These are phyloP conservation scores for Penicillium italicum DNA, from an alignment of 2,329 filamentous ascomycete genomes.

Conservation along the genomic window DNA sequence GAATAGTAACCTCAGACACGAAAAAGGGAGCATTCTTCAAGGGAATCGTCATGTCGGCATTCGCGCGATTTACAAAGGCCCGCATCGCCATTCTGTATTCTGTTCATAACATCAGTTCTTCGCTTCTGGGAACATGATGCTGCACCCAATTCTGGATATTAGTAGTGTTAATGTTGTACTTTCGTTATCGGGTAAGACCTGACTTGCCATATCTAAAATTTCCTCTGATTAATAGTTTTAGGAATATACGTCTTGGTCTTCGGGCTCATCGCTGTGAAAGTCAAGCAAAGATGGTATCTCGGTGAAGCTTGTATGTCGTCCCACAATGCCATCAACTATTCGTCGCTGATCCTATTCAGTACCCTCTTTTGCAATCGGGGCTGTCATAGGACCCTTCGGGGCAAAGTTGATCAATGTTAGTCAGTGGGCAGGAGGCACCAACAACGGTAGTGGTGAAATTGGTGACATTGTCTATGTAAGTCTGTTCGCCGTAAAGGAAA, in stretches of 20 bases:
- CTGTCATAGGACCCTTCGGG: constrained; percentile 53
- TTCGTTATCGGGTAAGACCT: constrained; percentile 30
- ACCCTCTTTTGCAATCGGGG: constrained; percentile 54
- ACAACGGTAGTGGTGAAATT: constrained; percentile 37
- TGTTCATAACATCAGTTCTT: not conserved
- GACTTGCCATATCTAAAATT: not conserved
- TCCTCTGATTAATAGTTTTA: constrained; percentile 16
- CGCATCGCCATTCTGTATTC: not conserved
- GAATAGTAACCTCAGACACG: not conserved
- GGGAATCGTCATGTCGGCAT: not conserved
- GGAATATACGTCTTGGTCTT: constrained; percentile 34
- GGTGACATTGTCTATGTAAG: constrained; percentile 44
- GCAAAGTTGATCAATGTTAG: constrained; percentile 52
- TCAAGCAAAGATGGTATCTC: constrained; percentile 40
- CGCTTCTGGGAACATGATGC: constrained; percentile 23
- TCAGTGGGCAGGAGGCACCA: constrained; percentile 36
- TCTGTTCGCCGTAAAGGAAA: not conserved
- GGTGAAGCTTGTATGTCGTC: constrained; percentile 38
- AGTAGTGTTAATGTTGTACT: constrained; percentile 36
- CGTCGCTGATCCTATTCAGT: constrained; percentile 37
- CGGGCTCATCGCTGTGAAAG: constrained; percentile 35
- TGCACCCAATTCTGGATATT: constrained; percentile 36
- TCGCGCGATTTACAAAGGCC: not conserved
- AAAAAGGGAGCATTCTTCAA: not conserved
- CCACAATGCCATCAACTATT: not conserved